Conservation (phyloP, 805 yeast species). For the Ogataea nonfermentans region DNA sequence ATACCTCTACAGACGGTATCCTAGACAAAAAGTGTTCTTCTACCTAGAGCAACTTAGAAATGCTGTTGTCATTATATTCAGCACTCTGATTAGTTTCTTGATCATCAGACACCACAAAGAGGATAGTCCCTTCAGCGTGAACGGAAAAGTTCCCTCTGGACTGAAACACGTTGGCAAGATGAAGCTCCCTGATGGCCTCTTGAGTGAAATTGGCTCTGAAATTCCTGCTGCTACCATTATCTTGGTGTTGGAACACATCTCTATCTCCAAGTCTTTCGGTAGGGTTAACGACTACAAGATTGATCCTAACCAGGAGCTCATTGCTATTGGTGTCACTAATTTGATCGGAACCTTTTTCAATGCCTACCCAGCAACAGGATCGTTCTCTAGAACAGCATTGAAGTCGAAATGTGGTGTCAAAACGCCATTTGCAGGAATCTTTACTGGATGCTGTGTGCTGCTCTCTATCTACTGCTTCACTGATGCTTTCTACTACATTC, state of each 20-base stretch:
- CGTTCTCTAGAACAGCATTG: constrained; percentile 91
- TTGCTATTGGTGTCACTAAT: constrained; percentile 91
- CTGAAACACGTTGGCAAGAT: constrained; percentile 73
- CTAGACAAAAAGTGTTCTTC: constrained; percentile 59
- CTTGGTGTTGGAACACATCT: constrained; percentile 84
- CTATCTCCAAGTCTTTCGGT: constrained; percentile 91
- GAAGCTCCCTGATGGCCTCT: constrained; percentile 58
- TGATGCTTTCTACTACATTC: constrained; percentile 80
- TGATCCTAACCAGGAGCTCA: constrained; percentile 88
- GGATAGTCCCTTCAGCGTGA: constrained; percentile 49
- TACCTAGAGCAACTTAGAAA: constrained; percentile 75
- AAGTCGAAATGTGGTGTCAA: constrained; percentile 94
- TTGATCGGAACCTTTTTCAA: constrained; percentile 87
- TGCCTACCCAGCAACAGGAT: constrained; percentile 96
- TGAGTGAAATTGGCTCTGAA: constrained; percentile 64
- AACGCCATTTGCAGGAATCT: constrained; percentile 90
- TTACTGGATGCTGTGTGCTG: constrained; percentile 85
- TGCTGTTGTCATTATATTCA: constrained; percentile 76
- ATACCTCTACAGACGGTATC: constrained; percentile 60
- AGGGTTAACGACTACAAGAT: constrained; percentile 88
- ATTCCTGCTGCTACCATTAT: constrained; percentile 84
- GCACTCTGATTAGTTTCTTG: constrained; percentile 82
- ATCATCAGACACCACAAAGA: constrained; percentile 48
- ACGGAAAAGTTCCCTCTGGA: constrained; percentile 83
- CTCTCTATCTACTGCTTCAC: constrained; percentile 85